phyloP scores from a whole-genome alignment of 768 basidiomycete species.

The Rhizopogon vulgaris region DNA sequence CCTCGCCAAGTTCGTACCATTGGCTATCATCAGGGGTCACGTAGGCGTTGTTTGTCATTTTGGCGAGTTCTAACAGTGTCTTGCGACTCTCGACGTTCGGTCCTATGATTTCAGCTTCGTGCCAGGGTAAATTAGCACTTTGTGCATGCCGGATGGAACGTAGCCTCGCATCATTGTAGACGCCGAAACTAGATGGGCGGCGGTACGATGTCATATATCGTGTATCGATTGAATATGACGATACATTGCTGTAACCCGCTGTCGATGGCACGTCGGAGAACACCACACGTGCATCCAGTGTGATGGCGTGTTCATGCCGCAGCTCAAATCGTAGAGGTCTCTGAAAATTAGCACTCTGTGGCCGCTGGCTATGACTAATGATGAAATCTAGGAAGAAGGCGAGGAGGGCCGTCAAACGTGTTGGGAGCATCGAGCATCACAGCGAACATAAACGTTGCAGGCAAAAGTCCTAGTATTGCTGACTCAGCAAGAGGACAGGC shows the following conservation, averaged over 20 bases:
- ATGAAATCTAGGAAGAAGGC: slow-evolving; percentile 32
- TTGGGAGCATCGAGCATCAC: slow-evolving; percentile 28
- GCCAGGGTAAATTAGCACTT: slow-evolving; percentile 53
- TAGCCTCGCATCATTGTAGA: slow-evolving; percentile 35
- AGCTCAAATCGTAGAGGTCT: slow-evolving; percentile 42
- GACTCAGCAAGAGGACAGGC: neutral
- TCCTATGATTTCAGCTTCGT: slow-evolving; percentile 61
- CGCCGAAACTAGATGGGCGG: slow-evolving; percentile 44
- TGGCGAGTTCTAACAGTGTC: slow-evolving; percentile 77
- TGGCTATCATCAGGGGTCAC: slow-evolving; percentile 47
- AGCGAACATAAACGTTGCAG: slow-evolving; percentile 4
- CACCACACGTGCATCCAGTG: slow-evolving; percentile 39
- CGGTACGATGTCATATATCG: slow-evolving; percentile 33
- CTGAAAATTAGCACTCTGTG: neutral
- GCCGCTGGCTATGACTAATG: slow-evolving; percentile 3
- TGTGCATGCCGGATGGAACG: slow-evolving; percentile 43
- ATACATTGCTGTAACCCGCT: slow-evolving; percentile 7
- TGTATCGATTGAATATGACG: slow-evolving; percentile 33
- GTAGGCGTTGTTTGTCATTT: slow-evolving; percentile 96
- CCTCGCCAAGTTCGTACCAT: slow-evolving; percentile 73
- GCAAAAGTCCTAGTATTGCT: slow-evolving; percentile 11
- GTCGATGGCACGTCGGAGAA: slow-evolving; percentile 43
- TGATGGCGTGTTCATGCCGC: slow-evolving; percentile 57
- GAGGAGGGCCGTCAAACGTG: slow-evolving; percentile 43
- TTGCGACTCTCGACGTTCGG: slow-evolving; percentile 76